These are phyloP conservation scores for Sporothrix dimorphospora DNA, from an alignment of 2,329 filamentous ascomycete species.

Conservation along the genomic window DNA sequence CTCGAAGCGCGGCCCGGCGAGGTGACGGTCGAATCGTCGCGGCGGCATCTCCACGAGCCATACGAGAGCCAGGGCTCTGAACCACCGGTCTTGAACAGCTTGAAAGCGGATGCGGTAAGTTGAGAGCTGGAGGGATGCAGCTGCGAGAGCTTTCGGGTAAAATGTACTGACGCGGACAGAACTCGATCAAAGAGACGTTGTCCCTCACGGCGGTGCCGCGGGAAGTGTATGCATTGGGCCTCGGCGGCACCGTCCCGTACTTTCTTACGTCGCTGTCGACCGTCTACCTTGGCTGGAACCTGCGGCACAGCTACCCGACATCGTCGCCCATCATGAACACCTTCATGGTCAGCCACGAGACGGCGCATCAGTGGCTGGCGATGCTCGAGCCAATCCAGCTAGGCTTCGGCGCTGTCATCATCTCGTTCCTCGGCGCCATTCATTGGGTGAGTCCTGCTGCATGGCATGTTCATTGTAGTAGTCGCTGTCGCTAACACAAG, in stretches of 20 bases:
- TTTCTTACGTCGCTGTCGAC: conserved; percentile 82
- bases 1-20: conserved; percentile 62
- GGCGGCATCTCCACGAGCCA: conserved; percentile 54
- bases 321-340: conserved; percentile 67
- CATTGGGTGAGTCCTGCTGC: conserved; percentile 66
- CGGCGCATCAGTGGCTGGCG: conserved; percentile 71
- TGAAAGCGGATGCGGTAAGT: conserved; percentile 59
- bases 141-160: too few relatives aligned
- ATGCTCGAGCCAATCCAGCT: conserved; percentile 85
- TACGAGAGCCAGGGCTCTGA: conserved; percentile 33
- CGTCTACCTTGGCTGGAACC: conserved; percentile 78
- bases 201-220: conserved; percentile 65
- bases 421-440: conserved; percentile 90
- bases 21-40: conserved; percentile 62
- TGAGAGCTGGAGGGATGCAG: neutral
- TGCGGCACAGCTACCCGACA: conserved; percentile 67
- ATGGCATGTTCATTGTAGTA: neutral
- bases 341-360: conserved; percentile 68
- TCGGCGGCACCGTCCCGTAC: conserved; percentile 83
- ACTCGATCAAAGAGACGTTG: conserved; percentile 70
- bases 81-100: conserved; percentile 38
- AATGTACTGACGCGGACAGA: conserved; percentile 45
- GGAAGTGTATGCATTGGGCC: conserved; percentile 68
- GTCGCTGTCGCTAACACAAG: neutral
- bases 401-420: conserved; percentile 88